Conservation (phyloP, 2,329 filamentous ascomycete genomes). For the Colletotrichum spaethianum region DNA sequence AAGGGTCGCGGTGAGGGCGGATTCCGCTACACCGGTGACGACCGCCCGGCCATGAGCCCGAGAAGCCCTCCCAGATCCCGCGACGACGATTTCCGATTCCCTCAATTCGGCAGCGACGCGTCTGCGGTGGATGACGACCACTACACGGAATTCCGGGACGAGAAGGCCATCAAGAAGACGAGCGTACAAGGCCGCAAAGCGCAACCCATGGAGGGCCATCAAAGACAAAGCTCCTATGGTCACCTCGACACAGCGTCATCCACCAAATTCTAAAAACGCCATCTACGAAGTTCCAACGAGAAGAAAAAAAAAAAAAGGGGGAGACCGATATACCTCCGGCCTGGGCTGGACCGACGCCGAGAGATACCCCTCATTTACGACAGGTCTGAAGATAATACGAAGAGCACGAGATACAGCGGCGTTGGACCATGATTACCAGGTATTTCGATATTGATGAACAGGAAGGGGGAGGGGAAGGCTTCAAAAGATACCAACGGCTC, state of each 20-base stretch:
- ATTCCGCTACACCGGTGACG: constrained; percentile 52
- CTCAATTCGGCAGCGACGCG: constrained; percentile 35
- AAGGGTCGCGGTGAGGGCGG: constrained; percentile 75
- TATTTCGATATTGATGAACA: constrained; percentile 4
- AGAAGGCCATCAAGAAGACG: constrained; percentile 45
- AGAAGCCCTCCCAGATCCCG: constrained; percentile 43
- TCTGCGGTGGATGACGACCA: constrained; percentile 43
- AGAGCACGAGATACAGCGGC: constrained; percentile 27
- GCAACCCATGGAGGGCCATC: constrained; percentile 48
- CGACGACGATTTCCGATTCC: constrained; percentile 36
- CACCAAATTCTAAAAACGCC: constrained; percentile 32
- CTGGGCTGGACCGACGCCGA: constrained; percentile 42
- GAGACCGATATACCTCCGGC: constrained; percentile 37
- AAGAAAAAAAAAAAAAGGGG: constrained; percentile 6
- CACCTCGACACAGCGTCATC: constrained; percentile 48
- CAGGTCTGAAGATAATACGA: constrained; percentile 34
- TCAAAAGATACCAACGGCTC: constrained; percentile 40
- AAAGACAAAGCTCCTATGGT: constrained; percentile 54
- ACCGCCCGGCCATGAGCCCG: constrained; percentile 48
- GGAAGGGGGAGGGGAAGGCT: constrained; percentile 8
- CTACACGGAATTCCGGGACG: constrained; percentile 44
- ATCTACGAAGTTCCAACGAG: constrained; percentile 5
- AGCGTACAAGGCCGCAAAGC: constrained; percentile 42
- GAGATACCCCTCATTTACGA: constrained; percentile 42
- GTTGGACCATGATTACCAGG: constrained; percentile 21